Evolutionary conservation across 441 rosid species (phyloP).

Genomic region (Isatis lusitanica): DNA sequence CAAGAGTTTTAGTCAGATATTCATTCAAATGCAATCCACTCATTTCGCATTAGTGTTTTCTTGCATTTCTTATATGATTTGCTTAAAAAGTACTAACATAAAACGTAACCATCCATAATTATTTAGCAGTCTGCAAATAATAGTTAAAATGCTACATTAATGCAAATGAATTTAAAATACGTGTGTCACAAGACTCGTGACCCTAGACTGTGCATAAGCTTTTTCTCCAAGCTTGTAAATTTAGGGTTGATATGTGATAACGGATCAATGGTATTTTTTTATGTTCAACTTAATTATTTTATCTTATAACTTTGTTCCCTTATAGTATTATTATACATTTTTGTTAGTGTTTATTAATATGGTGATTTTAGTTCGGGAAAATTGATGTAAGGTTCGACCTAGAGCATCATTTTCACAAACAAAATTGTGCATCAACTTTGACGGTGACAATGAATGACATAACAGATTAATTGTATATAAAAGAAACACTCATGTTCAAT

Average conservation of each 20-base stretch:
- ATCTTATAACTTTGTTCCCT: background rate
- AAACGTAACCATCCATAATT: background rate
- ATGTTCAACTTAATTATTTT: background rate
- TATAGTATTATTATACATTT: background rate
- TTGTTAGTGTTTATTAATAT: background rate
- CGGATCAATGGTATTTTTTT: background rate
- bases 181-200: background rate
- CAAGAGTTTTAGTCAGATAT: background rate
- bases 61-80: background rate
- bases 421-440: background rate
- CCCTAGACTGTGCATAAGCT: background rate
- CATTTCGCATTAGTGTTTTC: conserved; percentile 4
- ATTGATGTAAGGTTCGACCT: background rate
- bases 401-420: background rate
- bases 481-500: background rate
- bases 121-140: background rate
- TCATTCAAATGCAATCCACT: background rate
- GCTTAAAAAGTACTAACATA: background rate
- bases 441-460: background rate
- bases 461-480: background rate
- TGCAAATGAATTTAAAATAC: background rate
- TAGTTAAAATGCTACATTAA: background rate
- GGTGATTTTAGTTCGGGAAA: background rate
- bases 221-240: background rate
- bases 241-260: background rate